Evolutionary conservation across 2,329 filamentous ascomycete genomes (phyloP), one percentile per base, ranked within the genome.

Genomic region (Beauveria pseudobassiana): DNA sequence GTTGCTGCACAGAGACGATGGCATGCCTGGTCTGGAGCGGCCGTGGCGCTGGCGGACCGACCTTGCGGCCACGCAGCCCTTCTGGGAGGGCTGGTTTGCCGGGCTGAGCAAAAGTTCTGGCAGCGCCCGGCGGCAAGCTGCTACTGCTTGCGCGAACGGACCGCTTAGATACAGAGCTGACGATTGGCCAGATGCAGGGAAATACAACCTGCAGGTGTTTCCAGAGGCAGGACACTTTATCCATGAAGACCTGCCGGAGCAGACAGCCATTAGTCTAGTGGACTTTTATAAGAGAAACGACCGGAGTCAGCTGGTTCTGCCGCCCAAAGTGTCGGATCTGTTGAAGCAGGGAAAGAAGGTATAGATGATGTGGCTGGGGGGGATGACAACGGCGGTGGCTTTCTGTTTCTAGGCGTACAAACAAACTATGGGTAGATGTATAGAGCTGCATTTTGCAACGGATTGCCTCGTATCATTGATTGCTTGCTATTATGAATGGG

Each of bases 181-280:
- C 91, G 74, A 96, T 97, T 73, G 93, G 93, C 18, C 93, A 97
- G 76, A 97, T 97, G 93, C 93, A 97, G 79, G 91, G 5, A 98
- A 98, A 80, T 99, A 98, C 71, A 92, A 96, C 62, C 79, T 99
- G 51, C 90, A 96, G 68, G 93, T 99, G 7, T 90, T 98, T 68
- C 93, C 95, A 0, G 91, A 96, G 72, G 92, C 95, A 1, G 95
- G 95, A 0, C 95, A 99, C 73, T 99, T 99, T 70, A 86, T 99
- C 61, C 95, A 99, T 66, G 95, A 99, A 74, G 95, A 99, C 73
- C 83, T 93, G 55, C 93, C 95, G 0, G 89, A 92, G 70, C 96
- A 93, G 78, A 96, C 89, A 49, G 95, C 95, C 0, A 81, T 89
- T 67, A 83, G 91, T 9, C 78, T 98, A 57, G 90, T 89, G 1